phyloP scores from a whole-genome alignment of 2,329 filamentous ascomycete species.

The Rhexocercosporidium sp. region DNA sequence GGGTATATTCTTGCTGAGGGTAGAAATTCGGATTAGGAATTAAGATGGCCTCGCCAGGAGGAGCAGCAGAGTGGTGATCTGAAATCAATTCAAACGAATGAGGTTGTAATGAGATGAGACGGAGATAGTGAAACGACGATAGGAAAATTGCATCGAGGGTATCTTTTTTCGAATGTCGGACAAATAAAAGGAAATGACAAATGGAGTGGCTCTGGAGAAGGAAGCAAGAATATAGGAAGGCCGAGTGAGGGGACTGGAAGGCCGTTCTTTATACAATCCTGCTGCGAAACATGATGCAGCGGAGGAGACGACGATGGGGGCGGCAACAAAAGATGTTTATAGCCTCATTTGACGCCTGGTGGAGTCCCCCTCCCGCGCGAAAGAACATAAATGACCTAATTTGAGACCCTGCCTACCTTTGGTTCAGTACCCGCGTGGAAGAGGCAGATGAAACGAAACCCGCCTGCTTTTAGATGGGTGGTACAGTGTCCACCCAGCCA shows the following conservation, averaged over 20 bases:
- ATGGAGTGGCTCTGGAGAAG: slow-evolving; percentile 31
- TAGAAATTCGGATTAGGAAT: slow-evolving; percentile 35
- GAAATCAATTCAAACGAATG: slow-evolving; percentile 28
- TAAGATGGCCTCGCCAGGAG: slow-evolving; percentile 39
- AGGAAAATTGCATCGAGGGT: slow-evolving; percentile 33
- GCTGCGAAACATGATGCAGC: slow-evolving; percentile 27
- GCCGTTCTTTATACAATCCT: slow-evolving; percentile 37
- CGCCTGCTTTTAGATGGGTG: slow-evolving; percentile 2
- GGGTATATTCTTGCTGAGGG: slow-evolving; percentile 4
- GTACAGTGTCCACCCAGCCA: slow-evolving; percentile 11
- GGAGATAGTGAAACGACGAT: slow-evolving; percentile 28
- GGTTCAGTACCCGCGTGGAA: slow-evolving; percentile 1
- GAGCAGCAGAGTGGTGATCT: slow-evolving; percentile 18
- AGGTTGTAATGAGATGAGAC: slow-evolving; percentile 27
- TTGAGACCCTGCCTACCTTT: slow-evolving; percentile 23
- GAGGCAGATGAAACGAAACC: slow-evolving; percentile 21
- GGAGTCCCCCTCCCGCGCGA: not conserved
- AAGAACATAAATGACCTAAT: slow-evolving; percentile 25
- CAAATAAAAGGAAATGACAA: slow-evolving; percentile 14
- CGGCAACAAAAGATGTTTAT: slow-evolving; percentile 33
- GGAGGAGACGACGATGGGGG: slow-evolving; percentile 28
- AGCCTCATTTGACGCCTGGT: slow-evolving; percentile 36
- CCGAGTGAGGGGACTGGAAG: slow-evolving; percentile 30
- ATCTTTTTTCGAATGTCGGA: slow-evolving; percentile 15
- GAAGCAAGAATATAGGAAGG: slow-evolving; percentile 30